A percentile compares a stretch with the other conserved stretches of the same genome.
phyloP scores from a whole-genome alignment of 2,329 filamentous ascomycete genomes.

The Akanthomyces muscarius region DNA sequence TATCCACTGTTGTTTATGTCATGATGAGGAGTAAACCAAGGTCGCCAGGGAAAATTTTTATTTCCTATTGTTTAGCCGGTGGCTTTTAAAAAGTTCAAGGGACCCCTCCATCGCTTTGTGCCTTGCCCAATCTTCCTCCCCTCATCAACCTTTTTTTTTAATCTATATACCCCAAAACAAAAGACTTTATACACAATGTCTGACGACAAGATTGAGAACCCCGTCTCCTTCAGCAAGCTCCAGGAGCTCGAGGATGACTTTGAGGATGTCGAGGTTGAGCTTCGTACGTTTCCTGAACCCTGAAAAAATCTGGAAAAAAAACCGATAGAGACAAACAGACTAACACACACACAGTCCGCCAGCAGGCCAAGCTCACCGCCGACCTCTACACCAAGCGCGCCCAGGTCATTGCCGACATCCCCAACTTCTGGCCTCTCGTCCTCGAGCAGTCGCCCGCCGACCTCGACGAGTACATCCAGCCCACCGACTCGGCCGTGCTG shows the following conservation, averaged over 20 bases:
- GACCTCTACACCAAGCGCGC: constrained; percentile 75
- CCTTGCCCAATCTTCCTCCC: neutral
- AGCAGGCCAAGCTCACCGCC: constrained; percentile 63
- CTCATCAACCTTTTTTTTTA: neutral
- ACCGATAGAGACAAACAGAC: neutral
- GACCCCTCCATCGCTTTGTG: neutral
- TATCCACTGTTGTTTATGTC: constrained; percentile 17
- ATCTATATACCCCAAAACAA: neutral
- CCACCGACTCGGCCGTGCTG: constrained; percentile 71
- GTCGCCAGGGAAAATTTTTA: constrained; percentile 2
- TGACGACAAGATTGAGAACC: constrained; percentile 30
- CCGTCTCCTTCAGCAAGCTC: constrained; percentile 70
- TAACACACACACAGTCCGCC: constrained; percentile 53
- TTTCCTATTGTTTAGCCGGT: neutral
- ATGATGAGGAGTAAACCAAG: constrained; percentile 8
- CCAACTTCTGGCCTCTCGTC: constrained; percentile 92
- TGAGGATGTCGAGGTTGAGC: constrained; percentile 75
- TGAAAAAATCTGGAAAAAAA: neutral
- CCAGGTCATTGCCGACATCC: constrained; percentile 66
- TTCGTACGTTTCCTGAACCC: constrained; percentile 53
- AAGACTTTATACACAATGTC: constrained; percentile 2
- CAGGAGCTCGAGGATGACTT: constrained; percentile 78
- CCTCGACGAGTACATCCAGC: constrained; percentile 83
- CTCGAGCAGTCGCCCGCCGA: constrained; percentile 82
- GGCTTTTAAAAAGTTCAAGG: constrained; percentile 3